A percentile compares a stretch with the other conserved stretches of the same genome.
phyloP scores from a whole-genome alignment of 352 stramenopile species.

The Thalassiosira mediterranea region DNA sequence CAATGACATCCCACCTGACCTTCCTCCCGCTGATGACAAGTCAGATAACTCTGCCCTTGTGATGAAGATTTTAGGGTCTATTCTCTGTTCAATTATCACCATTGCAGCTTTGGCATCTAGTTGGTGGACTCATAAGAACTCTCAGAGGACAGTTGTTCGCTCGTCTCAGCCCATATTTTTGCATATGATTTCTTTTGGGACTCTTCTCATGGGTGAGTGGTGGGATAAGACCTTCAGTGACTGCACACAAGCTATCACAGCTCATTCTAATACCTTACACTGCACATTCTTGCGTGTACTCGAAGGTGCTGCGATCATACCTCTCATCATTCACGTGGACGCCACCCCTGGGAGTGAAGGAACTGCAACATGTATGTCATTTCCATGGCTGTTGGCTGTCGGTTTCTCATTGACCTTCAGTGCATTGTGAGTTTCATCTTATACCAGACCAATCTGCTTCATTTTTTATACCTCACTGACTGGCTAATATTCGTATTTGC shows the following conservation, averaged over 20 bases:
- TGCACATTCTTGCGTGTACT: too few species aligned
- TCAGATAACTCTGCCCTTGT: neutral
- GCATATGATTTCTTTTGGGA: constrained; percentile 34
- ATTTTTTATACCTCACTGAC: constrained; percentile 19
- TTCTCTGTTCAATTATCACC: neutral
- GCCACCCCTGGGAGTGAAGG: constrained; percentile 2
- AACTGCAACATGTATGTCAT: constrained; percentile 41
- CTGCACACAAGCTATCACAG: too few species aligned
- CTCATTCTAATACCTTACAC: too few species aligned
- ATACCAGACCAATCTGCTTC: constrained; percentile 31
- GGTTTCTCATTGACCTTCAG: constrained; percentile 47
- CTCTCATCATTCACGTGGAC: constrained; percentile 43
- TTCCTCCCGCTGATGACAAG: neutral
- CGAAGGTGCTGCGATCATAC: constrained; percentile 41
- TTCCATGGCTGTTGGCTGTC: constrained; percentile 42
- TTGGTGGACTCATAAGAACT: constrained; percentile 23
- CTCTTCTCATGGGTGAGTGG: constrained; percentile 50
- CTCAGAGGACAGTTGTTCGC: constrained; percentile 29
- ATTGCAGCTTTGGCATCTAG: neutral
- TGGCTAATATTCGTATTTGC: too few species aligned
- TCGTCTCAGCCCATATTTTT: constrained; percentile 59
- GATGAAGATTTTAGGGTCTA: neutral
- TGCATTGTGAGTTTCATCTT: too few species aligned
- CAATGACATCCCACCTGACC: constrained; percentile 2
- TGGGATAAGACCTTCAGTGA: too few species aligned